Evolutionary conservation across 2,329 filamentous ascomycete genomes (phyloP).

Genomic region (Scytalidium sp.): DNA sequence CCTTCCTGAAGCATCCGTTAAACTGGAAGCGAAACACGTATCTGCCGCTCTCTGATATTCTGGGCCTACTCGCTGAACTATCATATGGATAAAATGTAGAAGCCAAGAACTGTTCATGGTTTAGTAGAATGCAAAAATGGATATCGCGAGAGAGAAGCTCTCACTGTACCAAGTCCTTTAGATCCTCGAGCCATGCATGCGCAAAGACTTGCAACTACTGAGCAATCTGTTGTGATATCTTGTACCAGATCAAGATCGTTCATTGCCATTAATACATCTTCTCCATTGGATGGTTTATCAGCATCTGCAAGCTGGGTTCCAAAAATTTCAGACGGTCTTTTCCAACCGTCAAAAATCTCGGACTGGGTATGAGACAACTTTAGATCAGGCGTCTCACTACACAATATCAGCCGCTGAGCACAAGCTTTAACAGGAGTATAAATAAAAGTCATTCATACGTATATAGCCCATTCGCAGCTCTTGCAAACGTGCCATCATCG

Average conservation of each 20-base stretch:
- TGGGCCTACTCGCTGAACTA: conserved; percentile 50
- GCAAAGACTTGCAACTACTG: conserved; percentile 92
- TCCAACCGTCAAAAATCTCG: conserved; percentile 80
- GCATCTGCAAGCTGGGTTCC: conserved; percentile 4
- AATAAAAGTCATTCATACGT: conserved; percentile 46
- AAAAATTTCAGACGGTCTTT: conserved; percentile 69
- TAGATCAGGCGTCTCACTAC: conserved; percentile 67
- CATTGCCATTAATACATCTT: conserved; percentile 50
- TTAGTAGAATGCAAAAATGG: conserved; percentile 5
- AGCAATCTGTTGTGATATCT: conserved; percentile 94
- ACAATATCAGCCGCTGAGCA: conserved; percentile 18
- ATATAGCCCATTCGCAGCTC: conserved; percentile 52
- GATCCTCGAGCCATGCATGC: conserved; percentile 70
- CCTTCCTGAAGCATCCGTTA: conserved; percentile 86
- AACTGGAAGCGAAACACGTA: conserved; percentile 94
- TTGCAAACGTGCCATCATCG: conserved; percentile 56
- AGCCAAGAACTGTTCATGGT: conserved; percentile 56
- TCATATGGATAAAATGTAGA: conserved; percentile 77
- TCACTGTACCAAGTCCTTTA: conserved; percentile 66
- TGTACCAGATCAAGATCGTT: conserved; percentile 80
- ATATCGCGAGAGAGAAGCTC: conserved; percentile 14
- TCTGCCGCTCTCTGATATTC: conserved; percentile 74
- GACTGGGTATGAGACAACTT: conserved; percentile 72
- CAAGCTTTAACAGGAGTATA: neutral
- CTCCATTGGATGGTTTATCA: conserved; percentile 20